Evolutionary conservation across 2,329 filamentous ascomycete species (phyloP).

Genomic region (Colletotrichum sp.): DNA sequence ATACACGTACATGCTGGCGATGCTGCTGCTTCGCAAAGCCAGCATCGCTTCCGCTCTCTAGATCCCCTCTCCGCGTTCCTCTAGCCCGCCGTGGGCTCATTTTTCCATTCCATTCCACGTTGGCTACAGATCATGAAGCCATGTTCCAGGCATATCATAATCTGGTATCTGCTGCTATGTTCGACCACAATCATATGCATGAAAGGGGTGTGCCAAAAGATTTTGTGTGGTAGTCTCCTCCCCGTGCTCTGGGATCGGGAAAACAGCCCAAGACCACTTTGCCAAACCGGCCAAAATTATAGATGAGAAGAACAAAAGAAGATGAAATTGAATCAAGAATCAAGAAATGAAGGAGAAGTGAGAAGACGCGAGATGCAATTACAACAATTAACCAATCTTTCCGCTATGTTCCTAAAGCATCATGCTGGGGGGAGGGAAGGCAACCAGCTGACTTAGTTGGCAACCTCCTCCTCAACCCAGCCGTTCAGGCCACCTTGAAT

Average conservation of each 20-base stretch:
- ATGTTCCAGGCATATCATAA: conserved; percentile 16
- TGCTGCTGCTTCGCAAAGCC: conserved; percentile 6
- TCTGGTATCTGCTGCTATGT: conserved; percentile 21
- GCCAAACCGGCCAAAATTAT: conserved; percentile 21
- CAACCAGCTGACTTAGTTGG: conserved; percentile 48
- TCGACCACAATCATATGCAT: conserved; percentile 20
- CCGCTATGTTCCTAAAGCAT: conserved; percentile 23
- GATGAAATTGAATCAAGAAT: conserved; percentile 22
- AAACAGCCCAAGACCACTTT: conserved; percentile 15
- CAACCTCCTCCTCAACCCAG: conserved; percentile 72
- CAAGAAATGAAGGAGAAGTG: conserved; percentile 19
- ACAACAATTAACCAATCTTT: conserved; percentile 48
- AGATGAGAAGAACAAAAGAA: conserved; percentile 18
- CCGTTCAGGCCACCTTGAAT: conserved; percentile 70
- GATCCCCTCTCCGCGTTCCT: background rate
- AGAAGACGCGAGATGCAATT: conserved; percentile 36
- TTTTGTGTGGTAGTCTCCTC: conserved; percentile 12
- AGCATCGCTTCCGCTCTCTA: background rate
- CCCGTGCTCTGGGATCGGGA: conserved; percentile 14
- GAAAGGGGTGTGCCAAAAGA: conserved; percentile 16
- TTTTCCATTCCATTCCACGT: conserved; percentile 13
- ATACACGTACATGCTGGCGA: conserved; percentile 15
- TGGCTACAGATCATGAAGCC: conserved; percentile 15
- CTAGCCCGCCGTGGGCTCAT: background rate
- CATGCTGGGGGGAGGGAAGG: background rate